Percentiles rank a stretch among this genome's conserved stretches.
These are phyloP conservation scores for Aspergillus novofumigatus DNA, from an alignment of 2,329 filamentous ascomycete species.

Conservation along the genomic window DNA sequence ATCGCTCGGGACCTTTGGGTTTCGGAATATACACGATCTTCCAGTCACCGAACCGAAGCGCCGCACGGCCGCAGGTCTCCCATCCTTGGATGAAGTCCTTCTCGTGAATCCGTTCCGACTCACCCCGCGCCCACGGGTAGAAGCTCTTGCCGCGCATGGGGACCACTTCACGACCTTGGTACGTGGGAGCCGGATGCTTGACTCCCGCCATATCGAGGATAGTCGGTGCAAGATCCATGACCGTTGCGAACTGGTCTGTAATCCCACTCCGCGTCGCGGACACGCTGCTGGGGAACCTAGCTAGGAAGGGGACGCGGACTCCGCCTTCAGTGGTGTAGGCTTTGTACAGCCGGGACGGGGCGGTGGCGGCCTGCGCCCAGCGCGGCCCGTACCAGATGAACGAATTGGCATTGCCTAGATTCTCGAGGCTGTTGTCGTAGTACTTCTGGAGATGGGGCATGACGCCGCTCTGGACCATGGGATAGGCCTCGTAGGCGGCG, in stretches of 20 bases:
- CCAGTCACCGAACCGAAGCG: conserved; percentile 54
- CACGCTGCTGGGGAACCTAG: conserved; percentile 37
- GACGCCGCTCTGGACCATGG: conserved; percentile 52
- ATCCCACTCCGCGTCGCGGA: conserved; percentile 32
- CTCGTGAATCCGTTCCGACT: conserved; percentile 43
- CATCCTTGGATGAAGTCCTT: conserved; percentile 53
- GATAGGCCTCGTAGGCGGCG: conserved; percentile 56
- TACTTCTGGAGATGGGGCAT: conserved; percentile 54
- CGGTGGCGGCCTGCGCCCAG: conserved; percentile 54
- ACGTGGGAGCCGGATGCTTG: conserved; percentile 52
- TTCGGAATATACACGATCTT: conserved; percentile 57
- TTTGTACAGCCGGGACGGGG: conserved; percentile 48
- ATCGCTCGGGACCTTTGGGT: conserved; percentile 52
- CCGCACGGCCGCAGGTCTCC: conserved; percentile 53
- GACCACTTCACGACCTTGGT: conserved; percentile 49
- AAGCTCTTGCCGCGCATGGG: conserved; percentile 50
- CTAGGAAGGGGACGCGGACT: conserved; percentile 52
- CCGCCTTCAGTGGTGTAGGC: conserved; percentile 49
- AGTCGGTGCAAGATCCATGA: conserved; percentile 51
- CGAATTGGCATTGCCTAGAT: conserved; percentile 54
- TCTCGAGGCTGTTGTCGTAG: conserved; percentile 56
- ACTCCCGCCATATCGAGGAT: conserved; percentile 40
- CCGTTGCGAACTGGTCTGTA: conserved; percentile 50
- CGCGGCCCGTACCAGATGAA: conserved; percentile 60
- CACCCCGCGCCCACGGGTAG: conserved; percentile 38